phyloP scores from a whole-genome alignment of 441 rosid species.

The Erodium trifolium region DNA sequence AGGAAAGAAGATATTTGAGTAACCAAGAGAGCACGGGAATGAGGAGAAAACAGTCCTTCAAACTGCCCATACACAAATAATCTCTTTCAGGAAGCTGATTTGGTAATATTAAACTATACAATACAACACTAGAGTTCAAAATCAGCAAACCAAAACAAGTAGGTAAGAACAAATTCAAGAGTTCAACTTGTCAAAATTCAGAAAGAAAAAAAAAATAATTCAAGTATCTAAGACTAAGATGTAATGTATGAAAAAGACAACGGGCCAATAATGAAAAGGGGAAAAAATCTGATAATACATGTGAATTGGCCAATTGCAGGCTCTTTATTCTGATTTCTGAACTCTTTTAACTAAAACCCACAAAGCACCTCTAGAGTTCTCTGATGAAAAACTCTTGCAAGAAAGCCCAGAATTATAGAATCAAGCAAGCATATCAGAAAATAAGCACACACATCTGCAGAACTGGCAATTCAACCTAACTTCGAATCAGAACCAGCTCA shows the following conservation, averaged over 20 bases:
- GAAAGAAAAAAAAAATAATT: not conserved
- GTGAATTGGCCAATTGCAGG: not conserved
- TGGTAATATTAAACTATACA: not conserved
- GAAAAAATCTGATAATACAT: not conserved
- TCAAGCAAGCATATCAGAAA: conserved; percentile 6
- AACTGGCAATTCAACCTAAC: not conserved
- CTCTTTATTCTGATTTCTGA: not conserved
- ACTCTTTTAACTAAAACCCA: not conserved
- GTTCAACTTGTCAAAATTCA: not conserved
- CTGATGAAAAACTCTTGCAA: not conserved
- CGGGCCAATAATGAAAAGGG: not conserved
- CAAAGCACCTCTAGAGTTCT: not conserved
- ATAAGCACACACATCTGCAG: not conserved
- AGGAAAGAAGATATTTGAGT: not conserved
- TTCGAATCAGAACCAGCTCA: not conserved
- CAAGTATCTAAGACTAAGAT: not conserved
- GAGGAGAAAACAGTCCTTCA: conserved; percentile 1
- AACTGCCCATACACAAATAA: not conserved
- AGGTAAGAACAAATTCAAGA: not conserved
- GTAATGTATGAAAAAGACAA: not conserved
- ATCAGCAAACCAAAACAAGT: not conserved
- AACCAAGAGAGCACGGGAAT: not conserved
- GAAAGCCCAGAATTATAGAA: not conserved
- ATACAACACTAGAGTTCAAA: not conserved
- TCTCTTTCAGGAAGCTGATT: not conserved